Conservation (phyloP, 1,139 yeast species). For the Yamadazyma sp. region DNA sequence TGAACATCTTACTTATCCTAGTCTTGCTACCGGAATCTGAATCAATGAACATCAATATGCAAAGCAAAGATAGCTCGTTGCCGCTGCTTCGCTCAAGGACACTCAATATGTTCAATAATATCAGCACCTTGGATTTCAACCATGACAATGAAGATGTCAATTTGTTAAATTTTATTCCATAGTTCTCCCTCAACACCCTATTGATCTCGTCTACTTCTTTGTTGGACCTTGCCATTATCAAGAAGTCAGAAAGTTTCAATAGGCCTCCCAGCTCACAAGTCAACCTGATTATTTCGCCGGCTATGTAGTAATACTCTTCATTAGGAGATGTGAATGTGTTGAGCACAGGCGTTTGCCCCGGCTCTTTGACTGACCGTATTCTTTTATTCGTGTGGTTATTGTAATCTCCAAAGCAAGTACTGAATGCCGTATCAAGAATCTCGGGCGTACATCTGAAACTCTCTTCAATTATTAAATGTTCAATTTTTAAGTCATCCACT, state of each 20-base stretch:
- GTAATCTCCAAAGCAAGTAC: conserved; percentile 23
- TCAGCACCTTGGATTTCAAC: conserved; percentile 50
- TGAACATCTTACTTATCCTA: conserved; percentile 30
- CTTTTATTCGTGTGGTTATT: conserved; percentile 4
- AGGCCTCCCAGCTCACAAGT: conserved; percentile 46
- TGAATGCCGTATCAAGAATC: conserved; percentile 44
- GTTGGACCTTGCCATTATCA: conserved; percentile 56
- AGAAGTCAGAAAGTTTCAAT: conserved; percentile 52
- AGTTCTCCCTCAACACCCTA: conserved; percentile 32
- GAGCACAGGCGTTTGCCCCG: conserved; percentile 33
- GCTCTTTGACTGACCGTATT: conserved; percentile 20
- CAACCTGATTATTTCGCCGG: conserved; percentile 45
- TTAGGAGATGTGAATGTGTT: conserved; percentile 21
- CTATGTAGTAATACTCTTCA: conserved; percentile 45
- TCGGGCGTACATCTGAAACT: conserved; percentile 63
- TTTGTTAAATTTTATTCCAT: conserved; percentile 44
- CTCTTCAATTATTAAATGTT: conserved; percentile 39
- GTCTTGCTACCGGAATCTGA: conserved; percentile 21
- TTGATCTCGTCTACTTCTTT: conserved; percentile 47
- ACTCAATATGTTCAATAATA: conserved; percentile 51
- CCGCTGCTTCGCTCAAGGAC: conserved; percentile 33
- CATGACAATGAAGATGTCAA: conserved; percentile 53
- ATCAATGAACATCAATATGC: conserved; percentile 30
- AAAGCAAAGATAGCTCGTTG: conserved; percentile 34
- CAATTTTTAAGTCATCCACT: conserved; percentile 25